phyloP scores from a whole-genome alignment of 2,329 filamentous ascomycete species.

The Exophiala alcalophila region DNA sequence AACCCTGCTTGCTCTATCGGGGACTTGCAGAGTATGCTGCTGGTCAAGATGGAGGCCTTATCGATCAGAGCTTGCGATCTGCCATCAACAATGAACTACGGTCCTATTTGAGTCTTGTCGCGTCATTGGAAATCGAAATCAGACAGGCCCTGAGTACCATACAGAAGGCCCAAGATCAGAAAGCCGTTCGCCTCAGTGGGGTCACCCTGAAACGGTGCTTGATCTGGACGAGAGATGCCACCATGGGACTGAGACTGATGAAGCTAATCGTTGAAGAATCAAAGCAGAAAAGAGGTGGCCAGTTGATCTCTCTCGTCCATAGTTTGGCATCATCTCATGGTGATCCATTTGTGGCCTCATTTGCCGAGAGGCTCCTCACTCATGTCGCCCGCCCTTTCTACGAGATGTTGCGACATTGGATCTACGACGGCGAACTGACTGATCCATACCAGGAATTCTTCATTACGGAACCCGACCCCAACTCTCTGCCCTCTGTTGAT shows the following conservation, averaged over 20 bases:
- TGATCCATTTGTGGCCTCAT: conserved; percentile 88
- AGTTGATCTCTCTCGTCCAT: conserved; percentile 91
- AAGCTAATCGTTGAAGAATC: conserved; percentile 92
- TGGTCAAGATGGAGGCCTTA: conserved; percentile 74
- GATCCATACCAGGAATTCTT: conserved; percentile 97
- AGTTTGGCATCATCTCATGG: conserved; percentile 90
- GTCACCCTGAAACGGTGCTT: conserved; percentile 94
- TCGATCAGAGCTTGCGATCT: conserved; percentile 86
- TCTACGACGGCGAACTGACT: conserved; percentile 96
- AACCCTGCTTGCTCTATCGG: conserved; percentile 89
- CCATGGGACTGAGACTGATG: conserved; percentile 90
- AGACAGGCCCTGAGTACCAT: conserved; percentile 72
- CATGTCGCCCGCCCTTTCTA: conserved; percentile 95
- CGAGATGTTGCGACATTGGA: conserved; percentile 92
- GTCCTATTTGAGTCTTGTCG: conserved; percentile 85
- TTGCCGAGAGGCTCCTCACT: conserved; percentile 81
- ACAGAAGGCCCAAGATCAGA: conserved; percentile 60
- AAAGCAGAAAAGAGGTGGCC: conserved; percentile 74
- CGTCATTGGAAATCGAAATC: conserved; percentile 89
- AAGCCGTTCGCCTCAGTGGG: conserved; percentile 76
- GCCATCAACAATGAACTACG: conserved; percentile 81
- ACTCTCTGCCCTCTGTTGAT: conserved; percentile 49
- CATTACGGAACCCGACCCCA: conserved; percentile 73
- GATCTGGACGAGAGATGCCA: conserved; percentile 95
- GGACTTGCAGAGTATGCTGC: conserved; percentile 78